These are phyloP conservation scores for Cymbidium sinense DNA, from an alignment of 106 monocot species.

Conservation along the genomic window DNA sequence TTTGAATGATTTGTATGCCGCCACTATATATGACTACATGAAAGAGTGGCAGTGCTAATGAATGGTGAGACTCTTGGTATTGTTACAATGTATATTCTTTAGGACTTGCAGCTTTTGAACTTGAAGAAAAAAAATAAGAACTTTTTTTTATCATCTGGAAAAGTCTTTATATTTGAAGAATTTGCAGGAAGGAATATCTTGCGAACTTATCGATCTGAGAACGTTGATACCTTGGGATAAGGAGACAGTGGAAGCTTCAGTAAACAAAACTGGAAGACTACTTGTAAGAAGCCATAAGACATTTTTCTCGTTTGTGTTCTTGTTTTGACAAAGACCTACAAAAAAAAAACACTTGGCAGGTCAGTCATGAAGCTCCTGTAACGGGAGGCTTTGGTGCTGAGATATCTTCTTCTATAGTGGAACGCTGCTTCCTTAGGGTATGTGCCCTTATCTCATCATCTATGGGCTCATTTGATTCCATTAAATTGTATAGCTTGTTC, in stretches of 20 bases:
- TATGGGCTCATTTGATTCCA: not conserved
- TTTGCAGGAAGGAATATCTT: conserved; percentile 88
- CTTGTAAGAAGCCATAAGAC: conserved; percentile 38
- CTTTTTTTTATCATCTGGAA: not conserved
- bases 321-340: not conserved
- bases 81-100: too few relatives aligned
- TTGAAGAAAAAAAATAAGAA: too few relatives aligned
- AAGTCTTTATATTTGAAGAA: not conserved
- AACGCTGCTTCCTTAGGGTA: conserved; percentile 92
- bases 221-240: conserved; percentile 96
- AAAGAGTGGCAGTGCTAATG: too few relatives aligned
- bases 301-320: not conserved
- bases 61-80: too few relatives aligned
- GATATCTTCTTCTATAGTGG: conserved; percentile 80
- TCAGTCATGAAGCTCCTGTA: conserved; percentile 96
- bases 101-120: too few relatives aligned
- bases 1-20: too few relatives aligned
- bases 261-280: conserved; percentile 82
- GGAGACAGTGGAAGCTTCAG: conserved; percentile 87
- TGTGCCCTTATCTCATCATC: not conserved
- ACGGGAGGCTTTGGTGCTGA: conserved; percentile 98
- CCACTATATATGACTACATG: too few relatives aligned
- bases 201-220: conserved; percentile 85
- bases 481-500: not conserved
- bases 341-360: conserved; percentile 34